Percentiles rank a stretch among this genome's conserved stretches.
These are phyloP conservation scores for Annulohypoxylon bovei DNA, from an alignment of 495 filamentous ascomycete species.

Conservation along the genomic window DNA sequence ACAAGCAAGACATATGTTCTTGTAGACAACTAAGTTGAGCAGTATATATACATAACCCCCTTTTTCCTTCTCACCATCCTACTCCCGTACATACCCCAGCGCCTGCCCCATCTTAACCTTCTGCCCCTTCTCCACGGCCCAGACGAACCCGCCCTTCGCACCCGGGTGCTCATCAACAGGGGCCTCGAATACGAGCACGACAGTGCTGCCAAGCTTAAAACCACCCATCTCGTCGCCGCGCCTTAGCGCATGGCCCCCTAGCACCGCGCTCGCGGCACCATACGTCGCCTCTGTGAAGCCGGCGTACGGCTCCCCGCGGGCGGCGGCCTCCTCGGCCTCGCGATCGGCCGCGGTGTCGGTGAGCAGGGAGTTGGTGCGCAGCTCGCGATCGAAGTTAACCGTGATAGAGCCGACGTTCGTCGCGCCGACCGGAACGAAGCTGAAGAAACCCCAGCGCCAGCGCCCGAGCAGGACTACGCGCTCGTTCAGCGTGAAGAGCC, in stretches of 20 bases:
- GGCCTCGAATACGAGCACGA: conserved; percentile 97
- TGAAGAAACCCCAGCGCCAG: conserved; percentile 98
- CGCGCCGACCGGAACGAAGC: conserved; percentile 92
- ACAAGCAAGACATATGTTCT: neutral
- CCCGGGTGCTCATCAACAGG: conserved; percentile 74
- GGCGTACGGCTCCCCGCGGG: conserved; percentile 79
- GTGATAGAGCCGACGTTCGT: conserved; percentile 99
- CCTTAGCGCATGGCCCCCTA: conserved; percentile 83
- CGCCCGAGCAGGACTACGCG: conserved; percentile 91
- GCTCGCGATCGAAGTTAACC: conserved; percentile 95
- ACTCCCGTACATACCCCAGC: conserved; percentile 67
- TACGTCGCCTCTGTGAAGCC: conserved; percentile 95
- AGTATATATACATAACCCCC: neutral
- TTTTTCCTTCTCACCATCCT: neutral
- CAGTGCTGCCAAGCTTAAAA: conserved; percentile 94
- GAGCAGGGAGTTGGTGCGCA: conserved; percentile 89
- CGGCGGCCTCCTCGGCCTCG: conserved; percentile 79
- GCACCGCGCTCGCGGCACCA: conserved; percentile 74
- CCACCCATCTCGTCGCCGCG: conserved; percentile 98
- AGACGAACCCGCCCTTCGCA: conserved; percentile 81
- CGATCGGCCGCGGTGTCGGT: conserved; percentile 89
- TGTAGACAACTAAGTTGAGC: neutral
- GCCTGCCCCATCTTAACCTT: conserved; percentile 88
- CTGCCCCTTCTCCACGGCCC: conserved; percentile 85
- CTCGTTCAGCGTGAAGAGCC: conserved; percentile 96